These are phyloP conservation scores for Citrus australasica DNA, from an alignment of 345 rosid species.

Conservation along the genomic window DNA sequence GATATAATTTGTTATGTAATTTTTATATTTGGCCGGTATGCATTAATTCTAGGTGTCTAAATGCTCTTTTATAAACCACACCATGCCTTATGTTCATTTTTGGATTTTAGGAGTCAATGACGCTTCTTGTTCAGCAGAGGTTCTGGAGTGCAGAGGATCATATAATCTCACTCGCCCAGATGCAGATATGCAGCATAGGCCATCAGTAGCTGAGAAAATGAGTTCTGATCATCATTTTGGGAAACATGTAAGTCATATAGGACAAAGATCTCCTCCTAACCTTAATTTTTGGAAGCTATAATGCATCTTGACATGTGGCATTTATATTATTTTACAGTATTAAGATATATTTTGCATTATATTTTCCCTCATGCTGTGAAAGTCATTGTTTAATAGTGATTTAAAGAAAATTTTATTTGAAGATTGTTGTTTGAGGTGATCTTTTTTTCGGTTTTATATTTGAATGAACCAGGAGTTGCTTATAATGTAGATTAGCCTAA, in stretches of 20 bases:
- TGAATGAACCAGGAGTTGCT: neutral
- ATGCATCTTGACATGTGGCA: neutral
- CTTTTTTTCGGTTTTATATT: neutral
- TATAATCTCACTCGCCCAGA: conserved; percentile 18
- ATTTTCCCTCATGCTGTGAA: neutral
- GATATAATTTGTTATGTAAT: neutral
- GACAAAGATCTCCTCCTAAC: neutral
- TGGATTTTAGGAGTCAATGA: conserved; percentile 23
- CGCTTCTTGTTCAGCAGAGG: conserved; percentile 22
- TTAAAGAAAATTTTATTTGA: neutral
- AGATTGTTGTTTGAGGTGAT: neutral
- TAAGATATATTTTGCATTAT: too few relatives aligned
- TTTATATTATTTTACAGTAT: neutral
- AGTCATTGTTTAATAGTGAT: neutral
- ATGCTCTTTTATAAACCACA: neutral
- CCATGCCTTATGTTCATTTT: conserved; percentile 1
- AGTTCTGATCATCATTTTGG: conserved; percentile 10
- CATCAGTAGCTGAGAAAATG: conserved; percentile 19
- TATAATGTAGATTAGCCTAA: neutral
- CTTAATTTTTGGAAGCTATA: neutral
- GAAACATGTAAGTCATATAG: conserved; percentile 22
- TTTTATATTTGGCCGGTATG: neutral
- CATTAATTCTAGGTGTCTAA: neutral
- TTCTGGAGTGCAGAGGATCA: conserved; percentile 17
- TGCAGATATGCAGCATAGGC: conserved; percentile 17